Conservation (phyloP, 179 eudicot genomes). For the Spergularia azorica region DNA sequence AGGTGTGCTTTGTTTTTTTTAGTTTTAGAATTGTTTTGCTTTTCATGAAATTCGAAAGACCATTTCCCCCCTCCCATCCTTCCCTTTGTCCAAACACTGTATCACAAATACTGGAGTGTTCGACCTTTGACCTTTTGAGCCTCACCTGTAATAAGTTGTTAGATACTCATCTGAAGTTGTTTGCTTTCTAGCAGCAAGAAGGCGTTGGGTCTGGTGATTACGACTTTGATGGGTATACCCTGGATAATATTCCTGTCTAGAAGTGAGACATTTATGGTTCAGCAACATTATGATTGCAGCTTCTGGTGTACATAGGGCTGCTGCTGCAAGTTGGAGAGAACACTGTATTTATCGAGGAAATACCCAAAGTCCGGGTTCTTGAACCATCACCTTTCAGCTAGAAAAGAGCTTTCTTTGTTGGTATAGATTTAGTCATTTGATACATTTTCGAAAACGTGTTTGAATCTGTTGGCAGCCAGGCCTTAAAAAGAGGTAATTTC, state of each 20-base stretch:
- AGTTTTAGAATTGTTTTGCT: not conserved
- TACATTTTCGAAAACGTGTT: conserved; percentile 30
- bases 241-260: conserved; percentile 78
- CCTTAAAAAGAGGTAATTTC: not conserved
- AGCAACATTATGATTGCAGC: conserved; percentile 26
- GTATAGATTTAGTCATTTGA: conserved; percentile 31
- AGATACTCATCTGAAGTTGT: conserved; percentile 30
- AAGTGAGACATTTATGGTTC: conserved; percentile 12
- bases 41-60: not conserved
- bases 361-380: conserved; percentile 14
- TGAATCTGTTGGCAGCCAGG: conserved; percentile 29
- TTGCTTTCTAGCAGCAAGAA: conserved; percentile 64
- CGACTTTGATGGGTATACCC: conserved; percentile 68
- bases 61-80: not conserved
- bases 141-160: not conserved
- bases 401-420: conserved; percentile 18
- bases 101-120: not conserved
- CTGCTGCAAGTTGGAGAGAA: conserved; percentile 29
- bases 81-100: not conserved
- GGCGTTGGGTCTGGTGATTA: conserved; percentile 61
- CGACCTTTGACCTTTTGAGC: not conserved
- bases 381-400: conserved; percentile 22
- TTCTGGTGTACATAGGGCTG: conserved; percentile 44
- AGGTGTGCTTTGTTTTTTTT: too few relatives aligned
- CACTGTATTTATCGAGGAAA: conserved; percentile 2